A percentile compares a stretch with the other conserved stretches of the same genome.
Evolutionary conservation across 441 rosid species (phyloP).

Genomic region (Euphorbia celastroides): DNA sequence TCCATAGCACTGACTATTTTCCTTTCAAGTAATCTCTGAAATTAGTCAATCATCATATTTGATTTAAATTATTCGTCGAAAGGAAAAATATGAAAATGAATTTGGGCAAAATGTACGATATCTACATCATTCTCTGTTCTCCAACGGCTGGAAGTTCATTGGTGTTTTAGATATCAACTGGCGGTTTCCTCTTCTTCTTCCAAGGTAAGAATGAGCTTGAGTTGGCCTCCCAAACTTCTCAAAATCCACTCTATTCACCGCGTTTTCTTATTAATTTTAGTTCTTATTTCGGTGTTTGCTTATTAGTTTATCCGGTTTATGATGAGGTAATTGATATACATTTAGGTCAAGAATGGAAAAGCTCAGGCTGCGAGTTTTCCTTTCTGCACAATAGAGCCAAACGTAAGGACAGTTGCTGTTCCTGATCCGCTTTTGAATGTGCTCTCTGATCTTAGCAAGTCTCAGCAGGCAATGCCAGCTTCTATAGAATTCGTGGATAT

Average conservation of each 20-base stretch:
- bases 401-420: conserved; percentile 92
- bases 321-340: background rate
- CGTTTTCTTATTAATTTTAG: no score
- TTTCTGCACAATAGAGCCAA: conserved; percentile 97
- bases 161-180: conserved; percentile 30
- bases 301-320: background rate
- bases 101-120: no score
- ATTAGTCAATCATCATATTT: no score
- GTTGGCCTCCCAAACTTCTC: conserved; percentile 98
- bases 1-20: no score
- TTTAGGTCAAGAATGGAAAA: conserved; percentile 94
- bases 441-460: conserved; percentile 73
- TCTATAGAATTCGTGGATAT: conserved; percentile 95
- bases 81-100: no score
- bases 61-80: no score
- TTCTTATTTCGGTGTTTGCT: background rate
- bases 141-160: conserved; percentile 24
- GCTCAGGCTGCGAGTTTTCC: conserved; percentile 98
- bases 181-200: conserved; percentile 47
- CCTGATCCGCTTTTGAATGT: conserved; percentile 81
- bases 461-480: conserved; percentile 75
- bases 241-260: conserved; percentile 92
- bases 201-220: conserved; percentile 72
- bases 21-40: no score
- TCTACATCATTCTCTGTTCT: conserved; percentile 23